Conservation (phyloP, 2,329 filamentous ascomycete species). For the Paracoccidioides brasiliensis region DNA sequence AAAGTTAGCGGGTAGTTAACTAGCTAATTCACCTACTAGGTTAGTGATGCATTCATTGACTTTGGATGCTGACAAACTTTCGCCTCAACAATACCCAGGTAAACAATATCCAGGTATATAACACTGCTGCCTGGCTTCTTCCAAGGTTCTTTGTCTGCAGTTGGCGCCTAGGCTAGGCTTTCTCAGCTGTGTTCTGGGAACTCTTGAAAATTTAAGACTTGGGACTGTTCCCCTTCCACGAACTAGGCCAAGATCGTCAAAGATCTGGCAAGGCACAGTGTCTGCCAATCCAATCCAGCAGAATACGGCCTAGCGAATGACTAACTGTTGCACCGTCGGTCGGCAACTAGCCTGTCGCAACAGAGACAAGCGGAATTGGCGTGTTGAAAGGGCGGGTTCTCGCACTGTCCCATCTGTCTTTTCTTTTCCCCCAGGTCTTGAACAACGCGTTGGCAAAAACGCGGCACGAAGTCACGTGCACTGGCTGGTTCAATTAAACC, state of each 20-base stretch:
- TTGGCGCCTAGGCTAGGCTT: too few relatives aligned
- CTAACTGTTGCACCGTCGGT: neutral
- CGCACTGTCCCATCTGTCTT: too few relatives aligned
- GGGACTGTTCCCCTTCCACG: neutral
- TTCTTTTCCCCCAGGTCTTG: neutral
- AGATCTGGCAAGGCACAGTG: neutral
- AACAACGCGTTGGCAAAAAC: conserved; percentile 11
- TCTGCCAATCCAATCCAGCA: neutral
- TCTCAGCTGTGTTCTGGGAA: too few relatives aligned
- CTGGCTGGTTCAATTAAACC: conserved; percentile 7
- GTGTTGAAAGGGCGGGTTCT: neutral
- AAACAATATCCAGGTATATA: too few relatives aligned
- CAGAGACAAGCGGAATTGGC: neutral
- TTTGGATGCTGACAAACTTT: too few relatives aligned
- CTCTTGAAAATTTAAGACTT: too few relatives aligned
- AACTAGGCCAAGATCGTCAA: neutral
- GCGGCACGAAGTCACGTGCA: conserved; percentile 13
- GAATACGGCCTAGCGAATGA: neutral
- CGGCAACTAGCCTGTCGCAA: neutral
- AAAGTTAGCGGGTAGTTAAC: too few relatives aligned
- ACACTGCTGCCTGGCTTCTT: too few relatives aligned
- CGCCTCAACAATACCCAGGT: too few relatives aligned
- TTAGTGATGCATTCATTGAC: too few relatives aligned
- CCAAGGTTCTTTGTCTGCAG: too few relatives aligned
- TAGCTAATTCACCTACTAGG: too few relatives aligned